Percentiles rank a stretch among this genome's conserved stretches.
phyloP scores from a whole-genome alignment of 345 rosid species.

The Acer negundo region DNA sequence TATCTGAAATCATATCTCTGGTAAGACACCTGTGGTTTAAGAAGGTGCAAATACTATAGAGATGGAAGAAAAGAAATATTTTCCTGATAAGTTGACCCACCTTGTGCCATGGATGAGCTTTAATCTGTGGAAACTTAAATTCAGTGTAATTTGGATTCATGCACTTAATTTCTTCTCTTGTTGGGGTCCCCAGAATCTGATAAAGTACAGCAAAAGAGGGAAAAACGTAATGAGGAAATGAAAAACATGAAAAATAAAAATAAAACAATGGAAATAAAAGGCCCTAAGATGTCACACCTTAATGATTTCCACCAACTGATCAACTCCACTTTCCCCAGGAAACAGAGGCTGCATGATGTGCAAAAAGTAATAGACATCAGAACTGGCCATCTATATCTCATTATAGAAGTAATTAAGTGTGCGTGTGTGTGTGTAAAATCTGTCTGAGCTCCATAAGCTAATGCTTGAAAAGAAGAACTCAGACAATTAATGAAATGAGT shows the following conservation, averaged over 20 bases:
- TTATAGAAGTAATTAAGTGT: background rate
- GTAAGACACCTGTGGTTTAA: background rate
- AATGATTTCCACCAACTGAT: conserved; percentile 96
- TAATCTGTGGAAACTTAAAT: conserved; percentile 97
- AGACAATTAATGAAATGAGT: background rate
- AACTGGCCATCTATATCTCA: background rate
- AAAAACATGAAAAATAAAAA: background rate
- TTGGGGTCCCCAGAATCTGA: conserved; percentile 94
- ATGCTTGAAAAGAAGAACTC: background rate
- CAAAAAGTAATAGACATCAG: conserved; percentile 21
- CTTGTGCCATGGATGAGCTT: conserved; percentile 99
- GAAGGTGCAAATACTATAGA: background rate
- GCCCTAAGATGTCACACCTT: conserved; percentile 50
- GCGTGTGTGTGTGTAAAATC: background rate
- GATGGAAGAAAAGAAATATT: background rate
- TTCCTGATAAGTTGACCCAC: conserved; percentile 32
- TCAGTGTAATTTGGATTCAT: conserved; percentile 98
- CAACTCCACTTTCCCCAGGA: conserved; percentile 97
- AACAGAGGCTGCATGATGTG: conserved; percentile 73
- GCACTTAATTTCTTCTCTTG: conserved; percentile 96
- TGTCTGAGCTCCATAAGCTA: background rate
- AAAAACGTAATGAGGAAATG: background rate
- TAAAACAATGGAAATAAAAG: background rate
- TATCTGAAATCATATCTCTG: conserved; percentile 44
- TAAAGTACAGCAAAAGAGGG: background rate